Evolutionary conservation across 768 basidiomycete species (phyloP).

Genomic region (Lenzites betulinus): DNA sequence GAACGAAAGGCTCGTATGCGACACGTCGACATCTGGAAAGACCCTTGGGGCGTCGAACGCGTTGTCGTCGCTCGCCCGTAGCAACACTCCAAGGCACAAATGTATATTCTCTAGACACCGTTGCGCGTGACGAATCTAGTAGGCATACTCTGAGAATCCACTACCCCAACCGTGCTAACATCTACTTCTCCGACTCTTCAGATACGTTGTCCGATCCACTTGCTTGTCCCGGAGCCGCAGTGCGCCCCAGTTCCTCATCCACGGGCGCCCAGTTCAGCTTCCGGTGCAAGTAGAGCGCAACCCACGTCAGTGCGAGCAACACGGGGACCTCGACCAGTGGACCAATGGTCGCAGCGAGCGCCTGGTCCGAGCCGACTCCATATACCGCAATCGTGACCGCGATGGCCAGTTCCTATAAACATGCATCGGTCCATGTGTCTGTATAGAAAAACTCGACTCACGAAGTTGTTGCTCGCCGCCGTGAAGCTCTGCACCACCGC

Average conservation of each 20-base stretch:
- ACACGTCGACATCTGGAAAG: conserved; percentile 69
- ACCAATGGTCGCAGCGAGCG: conserved; percentile 78
- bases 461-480: conserved; percentile 78
- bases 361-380: conserved; percentile 77
- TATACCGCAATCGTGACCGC: conserved; percentile 79
- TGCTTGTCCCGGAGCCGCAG: neutral
- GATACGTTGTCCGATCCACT: neutral
- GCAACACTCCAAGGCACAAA: too few relatives aligned
- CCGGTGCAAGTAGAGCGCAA: conserved; percentile 43
- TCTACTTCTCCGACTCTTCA: neutral
- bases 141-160: too few relatives aligned
- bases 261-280: conserved; percentile 11
- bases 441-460: conserved; percentile 33
- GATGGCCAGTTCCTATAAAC: conserved; percentile 73
- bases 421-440: neutral
- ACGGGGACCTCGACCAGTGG: conserved; percentile 83
- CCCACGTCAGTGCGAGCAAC: conserved; percentile 66
- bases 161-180: neutral
- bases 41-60: conserved; percentile 77
- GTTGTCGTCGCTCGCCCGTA: conserved; percentile 53
- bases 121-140: too few relatives aligned
- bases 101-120: too few relatives aligned
- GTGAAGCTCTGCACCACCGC: conserved; percentile 82
- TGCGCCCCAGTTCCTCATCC: too few relatives aligned
- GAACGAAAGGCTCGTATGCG: conserved; percentile 45